Conservation (phyloP, 75 land plant species). For the Pinus taeda region DNA sequence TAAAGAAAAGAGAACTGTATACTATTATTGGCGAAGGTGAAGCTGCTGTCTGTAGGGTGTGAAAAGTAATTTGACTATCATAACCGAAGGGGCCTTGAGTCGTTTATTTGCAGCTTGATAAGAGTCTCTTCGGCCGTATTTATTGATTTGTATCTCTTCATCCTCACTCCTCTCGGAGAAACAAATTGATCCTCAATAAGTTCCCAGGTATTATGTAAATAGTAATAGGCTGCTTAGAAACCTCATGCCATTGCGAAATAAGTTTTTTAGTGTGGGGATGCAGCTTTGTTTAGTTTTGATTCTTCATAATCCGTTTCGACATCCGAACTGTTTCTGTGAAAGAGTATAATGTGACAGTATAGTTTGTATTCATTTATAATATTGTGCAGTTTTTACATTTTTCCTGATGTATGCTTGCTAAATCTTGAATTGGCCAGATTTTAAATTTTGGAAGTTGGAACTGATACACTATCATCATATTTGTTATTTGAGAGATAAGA, state of each 20-base stretch:
- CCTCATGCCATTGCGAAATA: background rate
- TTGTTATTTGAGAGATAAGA: background rate
- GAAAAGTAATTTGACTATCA: background rate
- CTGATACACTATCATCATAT: background rate
- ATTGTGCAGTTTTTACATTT: background rate
- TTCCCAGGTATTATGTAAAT: constrained; percentile 3
- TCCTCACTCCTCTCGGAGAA: background rate
- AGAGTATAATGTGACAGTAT: background rate
- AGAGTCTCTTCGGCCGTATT: background rate
- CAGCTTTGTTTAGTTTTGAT: background rate
- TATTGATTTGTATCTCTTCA: background rate
- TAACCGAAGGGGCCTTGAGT: background rate
- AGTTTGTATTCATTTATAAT: background rate
- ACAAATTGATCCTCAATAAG: background rate
- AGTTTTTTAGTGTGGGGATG: background rate
- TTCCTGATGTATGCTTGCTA: background rate
- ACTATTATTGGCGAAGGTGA: background rate
- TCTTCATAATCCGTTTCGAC: too few relatives aligned
- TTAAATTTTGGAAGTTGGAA: background rate
- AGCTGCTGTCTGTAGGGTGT: background rate
- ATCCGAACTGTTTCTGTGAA: background rate
- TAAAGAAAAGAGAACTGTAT: background rate
- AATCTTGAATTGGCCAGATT: background rate
- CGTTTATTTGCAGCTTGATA: background rate
- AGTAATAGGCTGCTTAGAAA: background rate